phyloP scores from a whole-genome alignment of 768 basidiomycete species.

The Kwoniella sp. region DNA sequence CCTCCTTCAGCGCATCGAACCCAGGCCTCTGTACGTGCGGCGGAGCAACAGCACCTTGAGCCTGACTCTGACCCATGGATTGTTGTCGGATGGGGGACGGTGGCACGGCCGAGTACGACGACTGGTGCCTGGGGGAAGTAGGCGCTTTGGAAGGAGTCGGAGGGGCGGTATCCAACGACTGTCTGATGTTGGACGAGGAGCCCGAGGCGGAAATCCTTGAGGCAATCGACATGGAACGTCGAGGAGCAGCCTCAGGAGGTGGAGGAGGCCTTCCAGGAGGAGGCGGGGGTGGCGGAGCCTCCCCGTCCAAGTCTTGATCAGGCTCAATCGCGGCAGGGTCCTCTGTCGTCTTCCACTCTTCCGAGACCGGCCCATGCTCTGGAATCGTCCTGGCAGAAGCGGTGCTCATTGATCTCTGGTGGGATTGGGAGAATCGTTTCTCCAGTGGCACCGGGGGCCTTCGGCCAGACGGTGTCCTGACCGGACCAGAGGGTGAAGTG shows the following conservation, averaged over 20 bases:
- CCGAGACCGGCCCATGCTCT: background rate
- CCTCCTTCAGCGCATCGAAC: conserved; percentile 63
- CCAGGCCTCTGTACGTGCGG: too few relatives aligned
- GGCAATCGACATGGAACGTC: conserved; percentile 21
- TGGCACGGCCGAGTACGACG: conserved; percentile 3
- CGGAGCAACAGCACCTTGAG: conserved; percentile 13
- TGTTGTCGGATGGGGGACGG: conserved; percentile 22
- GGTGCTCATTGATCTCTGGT: background rate
- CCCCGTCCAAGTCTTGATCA: conserved; percentile 13
- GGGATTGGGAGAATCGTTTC: conserved; percentile 15
- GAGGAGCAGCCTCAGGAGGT: conserved; percentile 20
- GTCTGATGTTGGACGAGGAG: too few relatives aligned
- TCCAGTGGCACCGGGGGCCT: conserved; percentile 26
- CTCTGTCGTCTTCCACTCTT: conserved; percentile 12
- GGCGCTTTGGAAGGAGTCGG: background rate
- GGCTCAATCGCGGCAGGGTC: conserved; percentile 26
- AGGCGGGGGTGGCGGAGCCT: conserved; percentile 54
- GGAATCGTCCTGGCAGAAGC: conserved; percentile 5
- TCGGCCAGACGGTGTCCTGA: conserved; percentile 19
- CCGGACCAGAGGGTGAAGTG: too few relatives aligned
- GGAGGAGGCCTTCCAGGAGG: conserved; percentile 55
- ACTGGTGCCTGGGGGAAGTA: background rate
- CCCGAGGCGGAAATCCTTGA: conserved; percentile 39
- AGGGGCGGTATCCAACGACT: conserved; percentile 14
- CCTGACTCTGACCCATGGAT: conserved; percentile 13